Evolutionary conservation across 1,284 basidiomycete species (phyloP).

Genomic region (Ustilago nuda): DNA sequence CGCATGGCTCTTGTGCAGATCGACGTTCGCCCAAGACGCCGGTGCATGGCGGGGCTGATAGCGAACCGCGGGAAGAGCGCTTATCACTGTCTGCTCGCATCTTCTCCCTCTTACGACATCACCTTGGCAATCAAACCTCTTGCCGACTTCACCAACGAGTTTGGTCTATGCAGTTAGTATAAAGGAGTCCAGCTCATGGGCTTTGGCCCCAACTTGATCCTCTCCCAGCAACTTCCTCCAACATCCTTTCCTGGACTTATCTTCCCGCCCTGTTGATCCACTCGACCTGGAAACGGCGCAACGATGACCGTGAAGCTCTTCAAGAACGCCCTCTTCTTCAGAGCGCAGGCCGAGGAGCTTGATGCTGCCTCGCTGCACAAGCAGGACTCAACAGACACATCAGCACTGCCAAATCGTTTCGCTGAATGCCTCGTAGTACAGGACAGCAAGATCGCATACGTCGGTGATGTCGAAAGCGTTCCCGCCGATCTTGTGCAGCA

Average conservation of each 20-base stretch:
- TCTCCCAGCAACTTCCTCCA: background rate
- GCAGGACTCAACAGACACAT: constrained; percentile 32
- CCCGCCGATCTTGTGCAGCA: constrained; percentile 5
- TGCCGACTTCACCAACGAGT: background rate
- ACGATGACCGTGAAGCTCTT: constrained; percentile 32
- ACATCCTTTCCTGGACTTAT: background rate
- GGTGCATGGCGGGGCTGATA: background rate
- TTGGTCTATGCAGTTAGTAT: background rate
- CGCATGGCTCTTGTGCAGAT: background rate
- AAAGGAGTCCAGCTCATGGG: background rate
- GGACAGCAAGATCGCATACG: constrained; percentile 35
- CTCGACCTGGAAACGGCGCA: background rate
- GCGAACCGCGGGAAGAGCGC: constrained; percentile 18
- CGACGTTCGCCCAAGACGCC: background rate
- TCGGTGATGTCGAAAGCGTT: constrained; percentile 23
- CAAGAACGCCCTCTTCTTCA: constrained; percentile 48
- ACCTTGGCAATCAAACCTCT: background rate
- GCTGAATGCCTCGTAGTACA: constrained; percentile 38
- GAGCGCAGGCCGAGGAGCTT: constrained; percentile 39
- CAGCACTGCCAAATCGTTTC: constrained; percentile 22
- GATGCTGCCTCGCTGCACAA: constrained; percentile 24
- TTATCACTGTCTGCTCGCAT: background rate
- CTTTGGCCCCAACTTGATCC: background rate
- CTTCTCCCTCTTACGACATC: background rate
- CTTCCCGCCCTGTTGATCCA: background rate